phyloP scores from a whole-genome alignment of 2,329 filamentous ascomycete species.

The Aspergillus sp. region DNA sequence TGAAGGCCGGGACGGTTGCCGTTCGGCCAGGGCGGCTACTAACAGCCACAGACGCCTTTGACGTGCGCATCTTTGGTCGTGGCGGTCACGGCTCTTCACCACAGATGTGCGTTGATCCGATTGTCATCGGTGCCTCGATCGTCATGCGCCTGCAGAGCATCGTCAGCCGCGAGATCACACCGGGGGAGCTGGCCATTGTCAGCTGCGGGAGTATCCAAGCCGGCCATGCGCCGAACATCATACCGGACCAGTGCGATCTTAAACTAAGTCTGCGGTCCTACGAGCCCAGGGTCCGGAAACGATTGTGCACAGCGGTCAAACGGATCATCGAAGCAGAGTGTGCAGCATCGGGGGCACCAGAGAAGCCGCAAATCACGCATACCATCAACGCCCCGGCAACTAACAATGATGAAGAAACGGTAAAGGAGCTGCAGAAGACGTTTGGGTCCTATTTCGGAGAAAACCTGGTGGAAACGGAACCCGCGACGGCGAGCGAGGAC shows the following conservation, averaged over 20 bases:
- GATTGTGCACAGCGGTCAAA: conserved; percentile 38
- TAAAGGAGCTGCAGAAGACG: conserved; percentile 40
- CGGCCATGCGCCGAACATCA: conserved; percentile 47
- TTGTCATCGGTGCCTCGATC: conserved; percentile 44
- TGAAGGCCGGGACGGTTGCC: conserved; percentile 37
- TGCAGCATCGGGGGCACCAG: conserved; percentile 46
- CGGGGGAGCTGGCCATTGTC: conserved; percentile 45
- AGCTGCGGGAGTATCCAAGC: conserved; percentile 47
- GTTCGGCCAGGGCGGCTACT: conserved; percentile 33
- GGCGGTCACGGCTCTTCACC: conserved; percentile 48
- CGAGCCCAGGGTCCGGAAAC: conserved; percentile 29
- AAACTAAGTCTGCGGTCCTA: conserved; percentile 44
- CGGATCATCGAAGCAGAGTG: conserved; percentile 56
- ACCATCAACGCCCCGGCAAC: conserved; percentile 48
- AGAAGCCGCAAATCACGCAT: conserved; percentile 46
- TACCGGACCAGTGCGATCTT: conserved; percentile 43
- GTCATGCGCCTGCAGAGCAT: conserved; percentile 44
- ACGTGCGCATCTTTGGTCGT: conserved; percentile 41
- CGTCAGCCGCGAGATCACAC: conserved; percentile 40
- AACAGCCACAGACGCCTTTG: conserved; percentile 38
- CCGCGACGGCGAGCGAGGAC: conserved; percentile 55
- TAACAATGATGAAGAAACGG: conserved; percentile 52
- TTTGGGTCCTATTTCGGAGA: conserved; percentile 51
- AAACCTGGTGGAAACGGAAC: conserved; percentile 38
- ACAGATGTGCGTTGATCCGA: conserved; percentile 48